Evolutionary conservation across 163 green algal species (phyloP).

Genomic region (Scenedesmus sp.): DNA sequence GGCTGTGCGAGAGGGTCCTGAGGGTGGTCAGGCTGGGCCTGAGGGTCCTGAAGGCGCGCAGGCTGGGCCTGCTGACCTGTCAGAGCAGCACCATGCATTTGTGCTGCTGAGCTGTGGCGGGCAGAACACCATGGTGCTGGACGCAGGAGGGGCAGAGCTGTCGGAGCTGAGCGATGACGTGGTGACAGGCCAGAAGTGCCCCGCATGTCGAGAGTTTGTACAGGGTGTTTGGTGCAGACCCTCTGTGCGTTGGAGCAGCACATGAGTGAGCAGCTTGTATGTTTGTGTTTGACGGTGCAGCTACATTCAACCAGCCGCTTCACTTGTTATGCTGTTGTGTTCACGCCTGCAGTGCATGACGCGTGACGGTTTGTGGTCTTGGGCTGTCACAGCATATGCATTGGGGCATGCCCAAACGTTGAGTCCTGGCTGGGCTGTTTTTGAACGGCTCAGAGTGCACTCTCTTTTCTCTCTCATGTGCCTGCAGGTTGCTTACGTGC

Average conservation of each 20-base stretch:
- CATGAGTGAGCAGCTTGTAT: too few species aligned
- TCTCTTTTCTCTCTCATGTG: background rate
- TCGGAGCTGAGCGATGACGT: constrained; percentile 75
- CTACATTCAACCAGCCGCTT: too few species aligned
- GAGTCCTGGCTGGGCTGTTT: too few species aligned
- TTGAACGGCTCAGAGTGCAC: too few species aligned
- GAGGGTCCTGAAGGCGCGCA: background rate
- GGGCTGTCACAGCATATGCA: too few species aligned
- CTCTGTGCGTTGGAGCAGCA: too few species aligned
- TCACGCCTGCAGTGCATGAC: too few species aligned
- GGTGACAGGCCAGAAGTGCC: constrained; percentile 10
- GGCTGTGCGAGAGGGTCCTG: background rate
- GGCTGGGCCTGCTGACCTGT: background rate
- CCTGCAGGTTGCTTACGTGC: constrained; percentile 67
- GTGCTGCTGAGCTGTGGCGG: constrained; percentile 79
- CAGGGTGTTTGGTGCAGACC: background rate
- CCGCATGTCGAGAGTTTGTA: background rate
- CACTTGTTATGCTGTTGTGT: too few species aligned
- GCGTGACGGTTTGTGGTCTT: too few species aligned
- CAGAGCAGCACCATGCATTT: constrained; percentile 76
- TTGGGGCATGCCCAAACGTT: too few species aligned
- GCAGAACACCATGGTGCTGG: constrained; percentile 83
- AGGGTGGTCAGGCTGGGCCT: background rate
- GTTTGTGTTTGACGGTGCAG: too few species aligned
- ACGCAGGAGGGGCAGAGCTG: constrained; percentile 77